These are phyloP conservation scores for Exserohilum rostratum DNA, from an alignment of 2,329 filamentous ascomycete genomes.

Conservation along the genomic window DNA sequence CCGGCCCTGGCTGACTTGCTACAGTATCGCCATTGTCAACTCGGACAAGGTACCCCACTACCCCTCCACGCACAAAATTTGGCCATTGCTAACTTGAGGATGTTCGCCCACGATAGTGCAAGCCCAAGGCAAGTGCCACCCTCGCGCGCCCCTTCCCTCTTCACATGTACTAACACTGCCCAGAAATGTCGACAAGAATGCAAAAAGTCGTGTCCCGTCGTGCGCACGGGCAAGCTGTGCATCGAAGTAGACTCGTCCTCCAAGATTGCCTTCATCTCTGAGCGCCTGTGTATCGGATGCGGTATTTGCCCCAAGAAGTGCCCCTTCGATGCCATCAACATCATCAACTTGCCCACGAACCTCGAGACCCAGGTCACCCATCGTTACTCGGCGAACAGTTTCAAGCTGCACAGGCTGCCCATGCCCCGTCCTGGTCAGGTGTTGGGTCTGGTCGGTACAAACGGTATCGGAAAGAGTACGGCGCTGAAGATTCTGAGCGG, in stretches of 20 bases:
- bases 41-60: slow-evolving; percentile 81
- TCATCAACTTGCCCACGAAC: slow-evolving; percentile 99
- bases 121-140: slow-evolving; percentile 71
- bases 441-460: slow-evolving; percentile 94
- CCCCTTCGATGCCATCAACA: slow-evolving; percentile 97
- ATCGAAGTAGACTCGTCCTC: slow-evolving; percentile 90
- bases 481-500: slow-evolving; percentile 97
- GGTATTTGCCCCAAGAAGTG: slow-evolving; percentile 99
- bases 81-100: slow-evolving; percentile 40
- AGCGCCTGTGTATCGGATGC: slow-evolving; percentile 94
- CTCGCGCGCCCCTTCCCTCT: slow-evolving; percentile 18
- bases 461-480: slow-evolving; percentile 99
- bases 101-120: slow-evolving; percentile 69
- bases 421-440: slow-evolving; percentile 96
- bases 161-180: slow-evolving; percentile 22
- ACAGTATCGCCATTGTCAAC: slow-evolving; percentile 95
- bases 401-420: slow-evolving; percentile 96
- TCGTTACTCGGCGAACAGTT: slow-evolving; percentile 98
- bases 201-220: slow-evolving; percentile 98
- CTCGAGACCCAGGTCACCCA: slow-evolving; percentile 98
- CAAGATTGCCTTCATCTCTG: slow-evolving; percentile 97
- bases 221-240: slow-evolving; percentile 95
- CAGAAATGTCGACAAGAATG: slow-evolving; percentile 99
- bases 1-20: slow-evolving; percentile 21
- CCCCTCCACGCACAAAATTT: slow-evolving; percentile 49